phyloP scores from a whole-genome alignment of 2,329 filamentous ascomycete genomes.

The Colletotrichum melonis region DNA sequence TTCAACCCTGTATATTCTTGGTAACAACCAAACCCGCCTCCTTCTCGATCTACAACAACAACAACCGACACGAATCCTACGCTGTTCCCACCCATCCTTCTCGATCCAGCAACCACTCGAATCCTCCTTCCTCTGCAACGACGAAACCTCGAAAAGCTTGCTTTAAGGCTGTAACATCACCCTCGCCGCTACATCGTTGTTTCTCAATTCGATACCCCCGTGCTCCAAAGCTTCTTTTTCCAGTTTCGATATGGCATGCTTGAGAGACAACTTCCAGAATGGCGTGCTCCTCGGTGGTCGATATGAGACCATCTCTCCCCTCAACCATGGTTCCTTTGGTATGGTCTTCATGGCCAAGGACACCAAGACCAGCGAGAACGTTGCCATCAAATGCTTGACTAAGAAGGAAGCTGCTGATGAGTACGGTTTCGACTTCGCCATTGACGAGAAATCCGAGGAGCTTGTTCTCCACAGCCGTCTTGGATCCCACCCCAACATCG shows the following conservation, averaged over 20 bases:
- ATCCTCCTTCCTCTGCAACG: slow-evolving; percentile 6
- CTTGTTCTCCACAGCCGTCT: slow-evolving; percentile 83
- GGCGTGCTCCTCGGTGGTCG: slow-evolving; percentile 88
- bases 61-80: neutral
- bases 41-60: neutral
- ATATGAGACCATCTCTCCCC: slow-evolving; percentile 89
- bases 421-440: slow-evolving; percentile 71
- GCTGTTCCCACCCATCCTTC: neutral
- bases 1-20: slow-evolving; percentile 31
- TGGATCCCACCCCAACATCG: slow-evolving; percentile 86
- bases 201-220: slow-evolving; percentile 30
- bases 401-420: slow-evolving; percentile 77
- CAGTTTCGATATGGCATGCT: slow-evolving; percentile 76
- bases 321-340: slow-evolving; percentile 98
- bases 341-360: slow-evolving; percentile 97
- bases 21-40: slow-evolving; percentile 8
- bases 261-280: slow-evolving; percentile 83
- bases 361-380: slow-evolving; percentile 77
- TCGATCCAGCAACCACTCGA: neutral
- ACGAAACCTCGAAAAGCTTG: slow-evolving; percentile 8
- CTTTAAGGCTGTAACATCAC: slow-evolving; percentile 25
- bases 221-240: slow-evolving; percentile 41
- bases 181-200: slow-evolving; percentile 12
- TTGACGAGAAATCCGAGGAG: slow-evolving; percentile 88
- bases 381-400: slow-evolving; percentile 96